Base-by-base conservation (phyloP, 345 rosid species). In the Lepidium didymum region DNA sequence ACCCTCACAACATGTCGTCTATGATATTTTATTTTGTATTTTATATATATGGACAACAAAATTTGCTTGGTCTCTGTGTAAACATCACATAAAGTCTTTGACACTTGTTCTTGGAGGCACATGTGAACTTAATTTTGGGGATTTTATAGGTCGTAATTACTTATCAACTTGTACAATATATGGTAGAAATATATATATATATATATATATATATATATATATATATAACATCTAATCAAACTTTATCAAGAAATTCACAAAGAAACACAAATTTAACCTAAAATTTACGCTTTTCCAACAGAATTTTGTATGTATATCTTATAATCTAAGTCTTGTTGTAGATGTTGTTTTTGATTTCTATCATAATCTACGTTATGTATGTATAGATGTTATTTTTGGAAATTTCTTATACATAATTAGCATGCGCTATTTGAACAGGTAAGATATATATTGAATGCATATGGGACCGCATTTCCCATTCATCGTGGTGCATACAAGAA, bases 61-160 rank as follows among this genome's bases (percentile, higher is more conserved):
- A 5, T 10, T 62, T 61, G 62, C 14, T 33, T 51, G 54, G 42
- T 60, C 37, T 70, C 11, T 14, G 37, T 62, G 62, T 35, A 46
- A 25, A 41, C 23, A 42, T 62, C 55, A 62, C 75, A 61, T 53
- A 57, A 23, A 34, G 57, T 16, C 5, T 61, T 18, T 29, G 33
- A 49, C 16, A 50, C 61, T 19, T 19, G 21, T 19, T 27, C 5
- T 27, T 29, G 3, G 25, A 49, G 7, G 21, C 61, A 70, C 68
- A 61, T 61, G 62, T 54, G 68, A 70, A 62, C 46, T 70, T 62
- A 13, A 31, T 42, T 61, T 41, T 70, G 50, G 73, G 55, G 27
- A 36, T 23, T 43, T 67, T 67, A 14, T 67, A 3, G 45, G 12
- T 43, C 63, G 44, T 55, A 14, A 6, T 12, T 53, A 29, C n/a